A percentile compares a stretch with the other conserved stretches of the same genome.
Conservation (phyloP, 2,329 filamentous ascomycete species). For the Diaporthe longicolla region DNA sequence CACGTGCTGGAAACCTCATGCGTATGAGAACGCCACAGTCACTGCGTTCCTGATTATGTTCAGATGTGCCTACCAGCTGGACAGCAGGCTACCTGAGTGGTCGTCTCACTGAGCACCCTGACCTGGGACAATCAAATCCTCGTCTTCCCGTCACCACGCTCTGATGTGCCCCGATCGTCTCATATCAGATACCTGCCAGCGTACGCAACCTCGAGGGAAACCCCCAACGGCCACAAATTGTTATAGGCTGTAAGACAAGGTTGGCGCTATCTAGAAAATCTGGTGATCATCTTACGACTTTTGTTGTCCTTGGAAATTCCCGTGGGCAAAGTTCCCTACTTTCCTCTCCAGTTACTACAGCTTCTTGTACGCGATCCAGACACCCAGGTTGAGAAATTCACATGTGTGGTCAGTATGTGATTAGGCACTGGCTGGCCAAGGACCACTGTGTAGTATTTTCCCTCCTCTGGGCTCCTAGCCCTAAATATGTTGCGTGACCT, state of each 20-base stretch:
- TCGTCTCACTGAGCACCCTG: conserved; percentile 9
- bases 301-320: background rate
- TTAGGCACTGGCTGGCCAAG: background rate
- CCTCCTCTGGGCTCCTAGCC: background rate
- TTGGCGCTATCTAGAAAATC: conserved; percentile 35
- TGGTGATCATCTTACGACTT: conserved; percentile 38
- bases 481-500: background rate
- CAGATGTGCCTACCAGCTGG: background rate
- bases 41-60: background rate
- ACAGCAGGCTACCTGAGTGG: background rate
- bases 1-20: conserved; percentile 30
- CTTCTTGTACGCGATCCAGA: background rate
- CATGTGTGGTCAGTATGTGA: background rate
- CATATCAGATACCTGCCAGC: conserved; percentile 4
- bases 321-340: too few relatives aligned
- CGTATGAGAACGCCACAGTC: conserved; percentile 23
- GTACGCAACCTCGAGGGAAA: background rate
- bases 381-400: background rate
- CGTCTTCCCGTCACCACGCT: conserved; percentile 17
- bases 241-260: background rate
- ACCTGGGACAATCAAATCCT: background rate
- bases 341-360: background rate
- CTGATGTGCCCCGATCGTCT: conserved; percentile 5
- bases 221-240: too few relatives aligned
- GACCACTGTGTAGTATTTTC: background rate